Percentiles rank a stretch among this genome's conserved stretches.
Evolutionary conservation across 441 rosid genomes (phyloP).

Genomic region (Populus hybrid): DNA sequence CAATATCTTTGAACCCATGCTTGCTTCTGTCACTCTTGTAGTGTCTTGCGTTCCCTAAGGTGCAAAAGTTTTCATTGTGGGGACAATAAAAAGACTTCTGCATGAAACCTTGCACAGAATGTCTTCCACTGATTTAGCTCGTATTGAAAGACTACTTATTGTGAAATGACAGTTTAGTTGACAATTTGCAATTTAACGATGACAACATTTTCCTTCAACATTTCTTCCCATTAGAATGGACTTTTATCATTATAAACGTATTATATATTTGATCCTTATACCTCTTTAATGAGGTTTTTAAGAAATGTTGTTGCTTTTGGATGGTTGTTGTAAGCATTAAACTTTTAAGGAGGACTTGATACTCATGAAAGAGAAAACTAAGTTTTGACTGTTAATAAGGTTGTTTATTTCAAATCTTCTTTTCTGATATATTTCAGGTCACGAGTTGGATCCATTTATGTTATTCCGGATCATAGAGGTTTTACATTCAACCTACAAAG

Average conservation of each 20-base stretch:
- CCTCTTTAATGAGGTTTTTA: neutral
- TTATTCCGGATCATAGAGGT: constrained; percentile 57
- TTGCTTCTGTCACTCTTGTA: neutral
- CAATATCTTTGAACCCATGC: neutral
- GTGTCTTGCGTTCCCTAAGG: neutral
- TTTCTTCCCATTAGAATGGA: neutral
- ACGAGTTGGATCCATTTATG: constrained; percentile 52
- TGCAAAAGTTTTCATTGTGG: neutral
- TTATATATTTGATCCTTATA: neutral
- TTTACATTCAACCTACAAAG: constrained; percentile 60
- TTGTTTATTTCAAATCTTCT: neutral
- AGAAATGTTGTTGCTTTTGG: neutral
- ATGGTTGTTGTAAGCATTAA: neutral
- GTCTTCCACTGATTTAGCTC: neutral
- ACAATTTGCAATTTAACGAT: neutral
- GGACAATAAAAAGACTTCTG: neutral
- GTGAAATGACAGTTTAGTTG: neutral
- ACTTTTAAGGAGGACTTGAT: neutral
- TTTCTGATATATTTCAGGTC: constrained; percentile 45
- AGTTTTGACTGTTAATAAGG: neutral
- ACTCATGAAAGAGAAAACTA: neutral
- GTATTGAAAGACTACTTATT: neutral
- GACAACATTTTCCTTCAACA: neutral
- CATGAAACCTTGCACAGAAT: neutral
- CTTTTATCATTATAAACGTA: neutral